A percentile compares a stretch with the other conserved stretches of the same genome.
phyloP scores from a whole-genome alignment of 2,329 filamentous ascomycete species.

The Ascochyta fabae region DNA sequence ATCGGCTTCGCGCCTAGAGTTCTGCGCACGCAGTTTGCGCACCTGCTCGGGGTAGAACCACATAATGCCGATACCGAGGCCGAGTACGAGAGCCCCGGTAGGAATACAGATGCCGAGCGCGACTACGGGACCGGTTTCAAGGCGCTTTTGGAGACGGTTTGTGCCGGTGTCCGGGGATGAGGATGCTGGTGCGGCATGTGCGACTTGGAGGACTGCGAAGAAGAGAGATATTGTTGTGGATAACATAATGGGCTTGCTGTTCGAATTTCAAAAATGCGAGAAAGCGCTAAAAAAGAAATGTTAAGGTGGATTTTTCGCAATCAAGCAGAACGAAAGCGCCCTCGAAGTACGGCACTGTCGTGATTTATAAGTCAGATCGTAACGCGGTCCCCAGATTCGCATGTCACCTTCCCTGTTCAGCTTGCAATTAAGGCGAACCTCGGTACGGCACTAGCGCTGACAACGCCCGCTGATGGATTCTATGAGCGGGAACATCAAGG shows the following conservation, averaged over 20 bases:
- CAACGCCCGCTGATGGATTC: neutral
- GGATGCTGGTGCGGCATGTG: neutral
- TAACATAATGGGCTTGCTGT: conserved; percentile 2
- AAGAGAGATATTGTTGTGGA: neutral
- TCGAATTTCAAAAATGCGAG: neutral
- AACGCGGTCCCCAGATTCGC: neutral
- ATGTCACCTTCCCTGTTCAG: conserved; percentile 9
- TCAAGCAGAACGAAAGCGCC: no score
- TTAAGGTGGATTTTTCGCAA: no score
- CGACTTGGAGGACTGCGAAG: conserved; percentile 8
- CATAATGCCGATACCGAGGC: conserved; percentile 14
- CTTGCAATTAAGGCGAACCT: neutral
- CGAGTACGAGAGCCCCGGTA: conserved; percentile 7
- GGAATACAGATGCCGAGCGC: conserved; percentile 21
- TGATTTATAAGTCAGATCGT: neutral
- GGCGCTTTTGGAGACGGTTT: conserved; percentile 11
- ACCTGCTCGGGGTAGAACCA: conserved; percentile 14
- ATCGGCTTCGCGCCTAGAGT: neutral
- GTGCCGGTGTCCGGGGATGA: neutral
- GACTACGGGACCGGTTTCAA: conserved; percentile 11
- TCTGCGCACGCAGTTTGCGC: conserved; percentile 11
- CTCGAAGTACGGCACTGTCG: neutral
- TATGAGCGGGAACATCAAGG: neutral
- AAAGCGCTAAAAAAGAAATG: no score
- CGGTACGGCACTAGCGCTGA: conserved; percentile 3